Conservation (phyloP, 805 yeast genomes). For the Ogataea naganishii region DNA sequence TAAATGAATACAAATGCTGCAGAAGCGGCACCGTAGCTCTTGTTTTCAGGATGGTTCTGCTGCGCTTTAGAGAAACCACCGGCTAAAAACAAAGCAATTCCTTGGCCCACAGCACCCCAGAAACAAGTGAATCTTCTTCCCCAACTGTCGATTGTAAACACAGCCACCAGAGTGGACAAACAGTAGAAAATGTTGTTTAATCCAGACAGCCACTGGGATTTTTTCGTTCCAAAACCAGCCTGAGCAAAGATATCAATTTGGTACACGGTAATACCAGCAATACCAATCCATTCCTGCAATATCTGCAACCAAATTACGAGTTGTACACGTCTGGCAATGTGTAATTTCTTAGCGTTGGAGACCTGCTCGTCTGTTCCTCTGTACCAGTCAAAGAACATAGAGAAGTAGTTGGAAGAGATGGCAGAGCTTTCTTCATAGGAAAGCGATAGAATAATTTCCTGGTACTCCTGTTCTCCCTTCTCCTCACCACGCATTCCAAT, state of each 20-base stretch:
- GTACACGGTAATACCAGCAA: slow-evolving; percentile 28
- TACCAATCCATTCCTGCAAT: slow-evolving; percentile 34
- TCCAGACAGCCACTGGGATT: slow-evolving; percentile 20
- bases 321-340: slow-evolving; percentile 16
- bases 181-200: slow-evolving; percentile 12
- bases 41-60: slow-evolving; percentile 15
- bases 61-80: slow-evolving; percentile 24
- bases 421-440: slow-evolving; percentile 19
- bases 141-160: slow-evolving; percentile 23
- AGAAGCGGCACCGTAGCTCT: slow-evolving; percentile 24
- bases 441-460: slow-evolving; percentile 14
- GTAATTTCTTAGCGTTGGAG: slow-evolving; percentile 13
- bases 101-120: slow-evolving; percentile 25
- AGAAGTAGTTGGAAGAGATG: slow-evolving; percentile 17
- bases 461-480: slow-evolving; percentile 14
- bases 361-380: slow-evolving; percentile 15
- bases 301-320: slow-evolving; percentile 27
- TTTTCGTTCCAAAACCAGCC: slow-evolving; percentile 18
- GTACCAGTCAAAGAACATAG: slow-evolving; percentile 12
- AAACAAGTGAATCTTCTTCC: slow-evolving; percentile 39
- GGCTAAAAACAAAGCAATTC: slow-evolving; percentile 34
- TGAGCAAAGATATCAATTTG: slow-evolving; percentile 32
- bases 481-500: slow-evolving; percentile 28
- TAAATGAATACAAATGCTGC: slow-evolving; percentile 27
- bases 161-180: slow-evolving; percentile 19